Conservation (phyloP, 2,329 filamentous ascomycete species). For the Neocatenulostroma microsporum region DNA sequence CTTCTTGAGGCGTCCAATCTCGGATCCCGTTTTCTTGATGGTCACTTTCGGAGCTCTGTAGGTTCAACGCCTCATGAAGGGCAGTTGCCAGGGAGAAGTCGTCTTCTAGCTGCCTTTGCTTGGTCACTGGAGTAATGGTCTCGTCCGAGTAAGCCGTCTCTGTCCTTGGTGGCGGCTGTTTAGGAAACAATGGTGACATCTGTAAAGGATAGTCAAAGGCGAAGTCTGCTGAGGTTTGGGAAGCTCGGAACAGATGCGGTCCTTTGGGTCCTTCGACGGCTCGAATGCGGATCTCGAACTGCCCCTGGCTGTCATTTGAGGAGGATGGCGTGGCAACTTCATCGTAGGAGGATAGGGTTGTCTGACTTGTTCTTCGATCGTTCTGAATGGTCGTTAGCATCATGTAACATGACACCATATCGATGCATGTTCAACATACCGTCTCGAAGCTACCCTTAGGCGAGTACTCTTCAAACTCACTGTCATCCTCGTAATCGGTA, state of each 20-base stretch:
- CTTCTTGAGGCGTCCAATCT: constrained; percentile 65
- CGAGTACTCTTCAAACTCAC: constrained; percentile 48
- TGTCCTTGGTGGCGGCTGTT: constrained; percentile 42
- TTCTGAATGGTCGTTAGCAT: constrained; percentile 22
- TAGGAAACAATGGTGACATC: constrained; percentile 66
- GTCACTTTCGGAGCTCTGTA: constrained; percentile 5
- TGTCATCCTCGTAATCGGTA: constrained; percentile 63
- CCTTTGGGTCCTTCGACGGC: constrained; percentile 72
- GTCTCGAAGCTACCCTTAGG: constrained; percentile 62
- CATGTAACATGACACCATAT: constrained; percentile 1
- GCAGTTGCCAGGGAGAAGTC: constrained; percentile 25
- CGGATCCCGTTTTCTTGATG: constrained; percentile 37
- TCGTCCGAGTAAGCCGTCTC: constrained; percentile 36
- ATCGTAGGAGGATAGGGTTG: constrained; percentile 79
- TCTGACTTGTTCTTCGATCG: constrained; percentile 66
- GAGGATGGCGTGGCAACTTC: constrained; percentile 70
- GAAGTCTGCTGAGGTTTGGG: constrained; percentile 51
- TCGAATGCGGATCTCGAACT: constrained; percentile 57
- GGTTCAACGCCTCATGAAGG: constrained; percentile 7
- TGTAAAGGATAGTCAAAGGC: constrained; percentile 50
- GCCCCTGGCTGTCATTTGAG: constrained; percentile 48
- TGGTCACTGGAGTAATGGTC: constrained; percentile 22
- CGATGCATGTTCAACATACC: constrained; percentile 43
- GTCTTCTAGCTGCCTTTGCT: constrained; percentile 10
- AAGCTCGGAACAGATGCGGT: constrained; percentile 76